Base-by-base conservation (phyloP, 768 basidiomycete genomes). In the Lactarius sp. region DNA sequence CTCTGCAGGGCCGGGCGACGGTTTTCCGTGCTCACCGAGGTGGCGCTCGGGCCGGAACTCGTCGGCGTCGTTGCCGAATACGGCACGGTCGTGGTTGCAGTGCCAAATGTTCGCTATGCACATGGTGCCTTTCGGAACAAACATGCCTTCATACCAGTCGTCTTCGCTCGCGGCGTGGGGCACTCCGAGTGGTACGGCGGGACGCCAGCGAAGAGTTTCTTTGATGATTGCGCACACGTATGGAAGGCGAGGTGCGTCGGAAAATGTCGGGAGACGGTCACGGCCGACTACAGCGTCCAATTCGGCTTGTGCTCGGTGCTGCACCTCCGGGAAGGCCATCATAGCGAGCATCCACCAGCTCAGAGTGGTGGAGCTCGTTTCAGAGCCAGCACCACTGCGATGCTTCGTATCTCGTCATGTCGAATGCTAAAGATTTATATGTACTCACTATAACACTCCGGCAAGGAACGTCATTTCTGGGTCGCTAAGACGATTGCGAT, bases 51-150 rank as follows among this genome's bases (percentile, higher is more conserved):
- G 70, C 6, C 58, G 41, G 59, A 71, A 71, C 22, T 31, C 36
- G 4, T 62, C 56, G 16, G 66, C 64, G 42, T 70, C 69, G 1
- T 62, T 47, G 18, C 64, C 67, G 22, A 61, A 70, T 1, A 65
- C 16, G 7, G 61, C n/a, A 9, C 47, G 37, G 31, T 64, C 52
- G 8, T 60, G 47, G 37, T 60, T 55, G 5, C 61, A 51, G 0
- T 55, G 37, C 66, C 68, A 66, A 9, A 47, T 6, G 53, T 75
- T 76, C 13, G 69, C 61, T 22, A 76, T 62, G 41, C 75, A 68
- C 4, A 75, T 67, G 1, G 75, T 72, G n/a, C 75, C 76, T 42
- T 70, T 73, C 1, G 77, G 77, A 18, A 79, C 75, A 55, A 69
- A 65, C 54, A 60, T 63, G 14, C 66, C 71, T 49, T 68, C 62